phyloP scores from a whole-genome alignment of 2,329 filamentous ascomycete species.

The Arthrocladium fulminans region DNA sequence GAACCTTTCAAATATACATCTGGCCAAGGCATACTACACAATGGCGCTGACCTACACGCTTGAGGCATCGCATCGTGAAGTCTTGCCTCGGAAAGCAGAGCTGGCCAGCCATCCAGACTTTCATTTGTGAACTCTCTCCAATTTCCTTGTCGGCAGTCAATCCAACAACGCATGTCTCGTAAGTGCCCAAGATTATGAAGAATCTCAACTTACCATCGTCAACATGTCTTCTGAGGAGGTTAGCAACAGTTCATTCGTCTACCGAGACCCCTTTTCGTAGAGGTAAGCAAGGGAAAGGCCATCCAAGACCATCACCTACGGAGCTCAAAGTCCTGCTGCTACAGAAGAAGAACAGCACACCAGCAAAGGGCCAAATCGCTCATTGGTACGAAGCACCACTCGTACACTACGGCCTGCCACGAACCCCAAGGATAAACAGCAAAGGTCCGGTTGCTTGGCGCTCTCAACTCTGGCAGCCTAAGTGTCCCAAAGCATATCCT shows the following conservation, averaged over 20 bases:
- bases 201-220: too few relatives aligned
- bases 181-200: too few relatives aligned
- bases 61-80: too few relatives aligned
- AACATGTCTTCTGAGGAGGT: slow-evolving; percentile 8
- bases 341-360: slow-evolving; percentile 10
- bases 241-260: slow-evolving; percentile 15
- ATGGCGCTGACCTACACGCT: too few relatives aligned
- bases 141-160: too few relatives aligned
- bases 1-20: too few relatives aligned
- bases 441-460: slow-evolving; percentile 51
- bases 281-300: slow-evolving; percentile 37
- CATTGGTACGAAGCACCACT: slow-evolving; percentile 58
- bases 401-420: slow-evolving; percentile 51
- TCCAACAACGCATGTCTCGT: too few relatives aligned
- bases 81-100: too few relatives aligned
- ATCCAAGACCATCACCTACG: slow-evolving; percentile 37
- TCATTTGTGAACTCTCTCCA: too few relatives aligned
- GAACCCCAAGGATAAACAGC: slow-evolving; percentile 52
- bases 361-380: slow-evolving; percentile 42
- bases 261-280: slow-evolving; percentile 36
- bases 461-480: slow-evolving; percentile 42
- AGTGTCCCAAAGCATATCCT: slow-evolving; percentile 42
- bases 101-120: too few relatives aligned
- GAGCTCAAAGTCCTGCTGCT: slow-evolving; percentile 41
- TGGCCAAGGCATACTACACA: too few relatives aligned